A percentile compares a stretch with the other conserved stretches of the same genome.
These are phyloP conservation scores for Chimonanthus salicifolius DNA, from an alignment of 164 flowering plant genomes.

Conservation along the genomic window DNA sequence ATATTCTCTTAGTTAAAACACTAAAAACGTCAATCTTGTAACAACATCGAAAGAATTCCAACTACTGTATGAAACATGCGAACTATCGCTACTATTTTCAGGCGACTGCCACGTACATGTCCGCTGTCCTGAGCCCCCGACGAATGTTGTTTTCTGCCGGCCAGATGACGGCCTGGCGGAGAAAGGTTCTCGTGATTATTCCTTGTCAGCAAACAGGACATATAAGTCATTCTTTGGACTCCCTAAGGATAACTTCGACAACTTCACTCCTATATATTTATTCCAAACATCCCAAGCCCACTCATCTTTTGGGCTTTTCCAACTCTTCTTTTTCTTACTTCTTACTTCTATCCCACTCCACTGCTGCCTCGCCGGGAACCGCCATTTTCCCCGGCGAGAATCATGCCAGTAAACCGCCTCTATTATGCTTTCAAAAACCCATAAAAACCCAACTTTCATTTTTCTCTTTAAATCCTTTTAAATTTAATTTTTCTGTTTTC, in stretches of 20 bases:
- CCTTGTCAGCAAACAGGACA: neutral
- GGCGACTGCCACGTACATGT: too few relatives aligned
- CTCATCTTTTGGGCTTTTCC: neutral
- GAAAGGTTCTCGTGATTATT: neutral
- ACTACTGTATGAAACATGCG: too few relatives aligned
- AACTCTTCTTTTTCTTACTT: neutral
- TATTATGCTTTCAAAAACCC: neutral
- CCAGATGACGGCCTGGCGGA: neutral
- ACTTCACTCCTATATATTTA: neutral
- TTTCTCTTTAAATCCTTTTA: neutral
- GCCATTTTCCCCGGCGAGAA: constrained; percentile 12
- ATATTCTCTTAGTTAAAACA: too few relatives aligned
- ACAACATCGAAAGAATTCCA: too few relatives aligned
- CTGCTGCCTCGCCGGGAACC: constrained; percentile 1
- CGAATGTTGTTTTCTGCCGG: neutral
- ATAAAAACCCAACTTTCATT: too few relatives aligned
- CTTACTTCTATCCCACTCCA: neutral
- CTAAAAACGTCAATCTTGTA: too few relatives aligned
- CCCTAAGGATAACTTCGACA: neutral
- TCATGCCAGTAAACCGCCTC: neutral
- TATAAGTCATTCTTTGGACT: neutral
- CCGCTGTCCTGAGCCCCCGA: neutral
- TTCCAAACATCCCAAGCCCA: neutral
- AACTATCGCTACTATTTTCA: too few relatives aligned
- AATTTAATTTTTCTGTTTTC: neutral